Evolutionary conservation across 2,329 filamentous ascomycete genomes (phyloP), one percentile per base, ranked within the genome.

Genomic region (Aureobasidium uvarum): DNA sequence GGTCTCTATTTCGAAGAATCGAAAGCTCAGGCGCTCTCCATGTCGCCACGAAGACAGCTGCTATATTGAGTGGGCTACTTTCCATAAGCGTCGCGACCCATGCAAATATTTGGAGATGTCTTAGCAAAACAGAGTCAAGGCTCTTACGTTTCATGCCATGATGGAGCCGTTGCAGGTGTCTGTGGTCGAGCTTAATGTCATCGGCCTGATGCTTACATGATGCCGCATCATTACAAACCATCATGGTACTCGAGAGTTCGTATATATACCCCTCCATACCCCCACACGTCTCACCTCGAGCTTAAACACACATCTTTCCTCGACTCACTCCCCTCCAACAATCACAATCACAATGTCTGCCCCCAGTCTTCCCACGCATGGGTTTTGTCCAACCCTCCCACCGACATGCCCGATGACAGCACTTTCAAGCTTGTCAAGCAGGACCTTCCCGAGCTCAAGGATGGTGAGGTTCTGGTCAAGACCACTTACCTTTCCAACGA

Each of bases 401-500:
- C 41, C n/a, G 62, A 64, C 23, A 64, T 64, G 62, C 62, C 62
- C 16, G 62, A 64, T 50, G 50, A 64, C 38, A 64, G 18, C 50
- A 64, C 62, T 48, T 81, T 80, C 73, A 75, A 72, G 41, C 75
- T 80, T 56, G 67, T 72, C 59, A 75, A 72, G 8, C 71, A 67
- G 5, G 67, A 73, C 1, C 70, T 81, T 10, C 74, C 79, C 2
- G 43, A 72, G 38, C 74, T 77, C 11, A 70, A 74, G 33, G 66
- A 76, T 11, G 72, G 77, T 65, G 75, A 84, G 71, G 72, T 81
- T 66, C 77, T 84, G 23, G 67, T 83, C 63, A 81, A 83, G 72
- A 72, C 74, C 2, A 69, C 79, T 20, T 82, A 77, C 71, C 70
- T 83, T 59, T 83, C 81, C 67, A 84, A 84, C 67, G 82, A 84